Base-by-base conservation (phyloP, 2,329 filamentous ascomycete species). In the Fusarium zealandicum region DNA sequence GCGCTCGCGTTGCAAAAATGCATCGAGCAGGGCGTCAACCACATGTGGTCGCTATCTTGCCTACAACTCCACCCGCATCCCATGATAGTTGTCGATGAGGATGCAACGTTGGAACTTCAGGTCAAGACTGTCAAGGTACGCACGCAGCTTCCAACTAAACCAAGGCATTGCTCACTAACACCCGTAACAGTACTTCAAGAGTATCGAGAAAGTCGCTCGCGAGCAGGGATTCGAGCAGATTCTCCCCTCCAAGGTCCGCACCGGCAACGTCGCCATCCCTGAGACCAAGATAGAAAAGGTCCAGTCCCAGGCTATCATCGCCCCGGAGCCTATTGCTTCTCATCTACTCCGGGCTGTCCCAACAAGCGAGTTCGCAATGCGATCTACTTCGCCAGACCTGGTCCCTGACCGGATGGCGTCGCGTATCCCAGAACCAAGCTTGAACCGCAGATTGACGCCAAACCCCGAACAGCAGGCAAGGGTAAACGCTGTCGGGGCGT, bases 11-110 rank as follows among this genome's bases (percentile, higher is more conserved):
- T 96, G 59, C 89, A 93, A 72, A 88, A 86, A 66, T 92, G 89
- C 64, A 84, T 96, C 59, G 91, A 96, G 73, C 87, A 88, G 51
- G 89, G 88, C 25, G 84, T 96, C 57, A 93, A 92, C 72, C 91
- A 95, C 76, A 93, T 93, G 89, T 96, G 91, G 90, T 93, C 91
- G 1, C 81, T 95, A 6, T 93, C 90, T 8, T 86, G 85, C 48
- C 79, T 96, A 35, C 91, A 96, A 72, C 77, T 93, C 59, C 91
- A 95, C 72, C 88, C 86, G 4, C 88, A 93, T 67, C 87, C 90
- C 46, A 86, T 95, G 80, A 86, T 95, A 62, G 90, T 93, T 9
- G 90, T 89, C 38, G 91, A 96, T 67, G 90, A 93, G 66, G 90
- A 93, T 69, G 87, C 88, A 13, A 90, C 88, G 1, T 76, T 89